Base-by-base conservation (phyloP, 176 grass and related monocot species). In the Luzula sylvatica region DNA sequence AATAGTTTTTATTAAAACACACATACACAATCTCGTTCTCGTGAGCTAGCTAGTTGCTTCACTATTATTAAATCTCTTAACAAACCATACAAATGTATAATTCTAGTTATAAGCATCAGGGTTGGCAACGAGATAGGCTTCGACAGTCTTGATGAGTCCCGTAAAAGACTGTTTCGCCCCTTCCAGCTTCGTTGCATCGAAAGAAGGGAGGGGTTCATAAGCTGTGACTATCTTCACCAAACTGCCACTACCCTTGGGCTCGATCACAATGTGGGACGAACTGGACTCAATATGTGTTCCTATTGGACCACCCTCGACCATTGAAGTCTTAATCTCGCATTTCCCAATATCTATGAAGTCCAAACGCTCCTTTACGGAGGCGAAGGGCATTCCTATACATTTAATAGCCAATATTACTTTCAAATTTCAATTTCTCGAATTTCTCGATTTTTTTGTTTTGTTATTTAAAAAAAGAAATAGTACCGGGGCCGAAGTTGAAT, bases 401-500 rank as follows among this genome's bases (percentile, higher is more conserved):
- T 13, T 11, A 17, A 15, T 56, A n/a, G n/a, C n/a, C n/a, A n/a
- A n/a, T n/a, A n/a, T n/a, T n/a, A n/a, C n/a, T n/a, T n/a, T n/a
- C n/a, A n/a, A n/a, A n/a, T n/a, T n/a, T n/a, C n/a, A n/a, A n/a
- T n/a, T n/a, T n/a, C n/a, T n/a, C n/a, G n/a, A n/a, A n/a, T n/a
- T n/a, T n/a, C n/a, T n/a, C n/a, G n/a, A n/a, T n/a, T n/a, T n/a
- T n/a, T n/a, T n/a, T n/a, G n/a, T n/a, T n/a, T n/a, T n/a, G n/a
- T n/a, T n/a, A n/a, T n/a, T n/a, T n/a, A n/a, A n/a, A n/a, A n/a
- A n/a, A n/a, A n/a, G n/a, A n/a, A n/a, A n/a, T n/a, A n/a, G 4
- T 79, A 94, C 82, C 71, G 15, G 75, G 59, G 26, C 74, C 78
- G 74, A 94, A 93, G 70, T 94, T 87, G 71, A 87, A 82, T 55